phyloP scores from a whole-genome alignment of 1,284 basidiomycete genomes.

The Anthracocystis walkeri region DNA sequence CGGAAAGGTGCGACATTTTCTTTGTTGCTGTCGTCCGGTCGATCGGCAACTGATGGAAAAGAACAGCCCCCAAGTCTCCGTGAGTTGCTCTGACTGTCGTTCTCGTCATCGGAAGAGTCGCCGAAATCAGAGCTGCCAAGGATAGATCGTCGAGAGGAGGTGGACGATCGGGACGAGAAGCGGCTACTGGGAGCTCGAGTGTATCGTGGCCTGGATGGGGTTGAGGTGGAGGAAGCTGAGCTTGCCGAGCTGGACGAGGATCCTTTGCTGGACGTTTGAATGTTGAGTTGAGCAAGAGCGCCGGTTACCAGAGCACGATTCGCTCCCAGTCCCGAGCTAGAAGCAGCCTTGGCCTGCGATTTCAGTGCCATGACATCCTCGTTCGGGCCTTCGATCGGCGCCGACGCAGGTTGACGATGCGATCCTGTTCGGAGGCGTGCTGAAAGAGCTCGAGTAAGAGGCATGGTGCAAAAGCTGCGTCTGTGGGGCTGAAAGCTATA shows the following conservation, averaged over 20 bases:
- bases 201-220: slow-evolving; percentile 22
- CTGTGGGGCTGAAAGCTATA: neutral
- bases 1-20: slow-evolving; percentile 67
- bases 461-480: slow-evolving; percentile 19
- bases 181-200: slow-evolving; percentile 17
- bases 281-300: slow-evolving; percentile 30
- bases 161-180: slow-evolving; percentile 36
- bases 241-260: slow-evolving; percentile 15
- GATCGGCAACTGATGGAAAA: slow-evolving; percentile 11
- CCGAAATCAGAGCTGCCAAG: slow-evolving; percentile 47
- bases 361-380: slow-evolving; percentile 31
- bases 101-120: slow-evolving; percentile 53
- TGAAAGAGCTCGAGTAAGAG: slow-evolving; percentile 45
- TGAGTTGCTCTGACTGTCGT: slow-evolving; percentile 12
- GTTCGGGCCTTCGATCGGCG: slow-evolving; percentile 4
- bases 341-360: slow-evolving; percentile 18
- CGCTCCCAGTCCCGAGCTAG: neutral
- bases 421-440: slow-evolving; percentile 31
- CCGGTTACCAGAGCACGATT: slow-evolving; percentile 28
- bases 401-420: slow-evolving; percentile 15
- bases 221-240: slow-evolving; percentile 24
- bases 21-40: slow-evolving; percentile 66
- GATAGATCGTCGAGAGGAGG: slow-evolving; percentile 37
- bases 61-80: slow-evolving; percentile 57
- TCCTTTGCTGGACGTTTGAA: slow-evolving; percentile 21